Evolutionary conservation across 768 basidiomycete species (phyloP).

Genomic region (Xerocomellus chrysenteron): DNA sequence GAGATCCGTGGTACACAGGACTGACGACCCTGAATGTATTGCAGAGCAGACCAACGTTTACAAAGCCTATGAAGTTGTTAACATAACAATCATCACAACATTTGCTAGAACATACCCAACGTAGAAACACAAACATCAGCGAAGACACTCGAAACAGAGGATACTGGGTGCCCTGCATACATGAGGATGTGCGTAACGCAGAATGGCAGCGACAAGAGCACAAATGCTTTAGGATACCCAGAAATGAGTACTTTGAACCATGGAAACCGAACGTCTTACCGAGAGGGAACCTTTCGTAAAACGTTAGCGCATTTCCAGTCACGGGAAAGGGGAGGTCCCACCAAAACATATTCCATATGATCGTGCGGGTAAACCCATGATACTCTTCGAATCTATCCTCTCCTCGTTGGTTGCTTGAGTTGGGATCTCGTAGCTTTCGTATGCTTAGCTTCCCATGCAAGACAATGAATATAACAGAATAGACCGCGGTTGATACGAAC

Average conservation of each 20-base stretch:
- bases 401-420: slow-evolving; percentile 45
- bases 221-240: slow-evolving; percentile 47
- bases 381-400: slow-evolving; percentile 49
- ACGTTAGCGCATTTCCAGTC: slow-evolving; percentile 6
- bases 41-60: slow-evolving; percentile 64
- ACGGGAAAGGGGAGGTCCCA: slow-evolving; percentile 31
- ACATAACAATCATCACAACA: not conserved
- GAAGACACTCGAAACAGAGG: slow-evolving; percentile 48
- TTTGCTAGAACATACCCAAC: slow-evolving; percentile 44
- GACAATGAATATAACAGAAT: slow-evolving; percentile 59
- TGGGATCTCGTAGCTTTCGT: slow-evolving; percentile 51
- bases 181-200: slow-evolving; percentile 49
- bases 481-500: slow-evolving; percentile 53
- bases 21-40: slow-evolving; percentile 66
- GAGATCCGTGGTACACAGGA: slow-evolving; percentile 44
- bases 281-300: slow-evolving; percentile 51
- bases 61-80: slow-evolving; percentile 45
- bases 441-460: slow-evolving; percentile 58
- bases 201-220: slow-evolving; percentile 57
- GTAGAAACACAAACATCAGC: slow-evolving; percentile 50
- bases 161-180: slow-evolving; percentile 48
- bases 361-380: slow-evolving; percentile 56
- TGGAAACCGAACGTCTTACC: slow-evolving; percentile 39
- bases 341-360: slow-evolving; percentile 73
- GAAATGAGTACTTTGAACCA: not conserved